phyloP scores from a whole-genome alignment of 2,329 filamentous ascomycete genomes.

The Cephalotrichum gorgonifer region DNA sequence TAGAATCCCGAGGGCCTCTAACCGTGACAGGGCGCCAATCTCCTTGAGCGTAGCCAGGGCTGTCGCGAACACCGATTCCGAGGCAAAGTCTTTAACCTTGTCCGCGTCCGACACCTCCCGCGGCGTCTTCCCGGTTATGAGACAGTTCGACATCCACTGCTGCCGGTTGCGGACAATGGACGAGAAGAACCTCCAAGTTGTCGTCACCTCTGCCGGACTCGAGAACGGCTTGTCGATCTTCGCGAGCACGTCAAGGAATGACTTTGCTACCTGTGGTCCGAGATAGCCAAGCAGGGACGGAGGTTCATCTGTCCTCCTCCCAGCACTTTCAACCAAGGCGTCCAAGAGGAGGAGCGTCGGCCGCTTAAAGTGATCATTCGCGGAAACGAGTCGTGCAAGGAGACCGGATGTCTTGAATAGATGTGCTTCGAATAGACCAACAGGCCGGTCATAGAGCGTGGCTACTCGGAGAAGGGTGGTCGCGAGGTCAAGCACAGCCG shows the following conservation, averaged over 20 bases:
- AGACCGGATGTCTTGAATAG: slow-evolving; percentile 73
- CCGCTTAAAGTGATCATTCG: slow-evolving; percentile 53
- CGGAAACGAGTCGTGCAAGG: slow-evolving; percentile 65
- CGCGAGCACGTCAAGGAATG: slow-evolving; percentile 71
- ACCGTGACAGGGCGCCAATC: slow-evolving; percentile 53
- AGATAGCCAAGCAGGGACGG: slow-evolving; percentile 91
- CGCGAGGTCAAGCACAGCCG: slow-evolving; percentile 54
- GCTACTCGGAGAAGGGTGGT: slow-evolving; percentile 62
- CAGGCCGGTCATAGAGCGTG: slow-evolving; percentile 50
- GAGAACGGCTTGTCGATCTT: slow-evolving; percentile 67
- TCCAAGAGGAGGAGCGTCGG: slow-evolving; percentile 62
- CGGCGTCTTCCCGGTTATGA: slow-evolving; percentile 80
- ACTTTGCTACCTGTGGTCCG: slow-evolving; percentile 69
- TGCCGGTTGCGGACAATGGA: slow-evolving; percentile 81
- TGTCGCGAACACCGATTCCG: slow-evolving; percentile 59
- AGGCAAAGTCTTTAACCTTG: slow-evolving; percentile 30
- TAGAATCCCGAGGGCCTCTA: slow-evolving; percentile 63
- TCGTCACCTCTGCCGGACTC: slow-evolving; percentile 51
- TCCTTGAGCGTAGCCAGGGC: slow-evolving; percentile 61
- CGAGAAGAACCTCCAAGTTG: slow-evolving; percentile 78
- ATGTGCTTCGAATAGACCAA: slow-evolving; percentile 61
- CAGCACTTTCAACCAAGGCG: slow-evolving; percentile 60
- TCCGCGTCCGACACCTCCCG: slow-evolving; percentile 48
- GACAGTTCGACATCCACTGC: slow-evolving; percentile 90
- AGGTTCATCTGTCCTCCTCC: slow-evolving; percentile 59